phyloP scores from a whole-genome alignment of 176 grass and related monocot species.

The Hyparrhenia diplandra region DNA sequence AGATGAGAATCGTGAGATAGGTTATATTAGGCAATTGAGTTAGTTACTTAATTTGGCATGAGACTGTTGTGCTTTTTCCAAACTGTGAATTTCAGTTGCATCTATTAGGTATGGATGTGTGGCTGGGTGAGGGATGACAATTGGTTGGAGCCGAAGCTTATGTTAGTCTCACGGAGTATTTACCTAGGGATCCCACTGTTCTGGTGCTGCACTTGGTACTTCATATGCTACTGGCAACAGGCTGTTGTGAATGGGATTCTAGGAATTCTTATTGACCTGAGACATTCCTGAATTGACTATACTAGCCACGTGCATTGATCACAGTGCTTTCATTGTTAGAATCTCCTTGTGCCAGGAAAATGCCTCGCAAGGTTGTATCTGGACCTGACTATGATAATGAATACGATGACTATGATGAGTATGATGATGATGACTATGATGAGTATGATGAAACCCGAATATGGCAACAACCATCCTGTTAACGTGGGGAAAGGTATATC shows the following conservation, averaged over 20 bases:
- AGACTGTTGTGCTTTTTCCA: not conserved
- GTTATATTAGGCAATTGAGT: not conserved
- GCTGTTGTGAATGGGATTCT: not conserved
- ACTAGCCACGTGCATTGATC: not conserved
- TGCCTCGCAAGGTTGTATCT: slow-evolving; percentile 79
- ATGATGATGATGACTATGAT: slow-evolving; percentile 58
- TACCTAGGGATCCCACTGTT: not conserved
- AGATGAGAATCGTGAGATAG: not conserved
- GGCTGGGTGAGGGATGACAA: not conserved
- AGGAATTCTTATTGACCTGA: not conserved
- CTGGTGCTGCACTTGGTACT: not conserved
- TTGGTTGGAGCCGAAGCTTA: not conserved
- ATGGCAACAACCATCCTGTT: not conserved
- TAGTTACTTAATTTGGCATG: not conserved
- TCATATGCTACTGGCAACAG: not conserved
- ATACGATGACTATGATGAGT: slow-evolving; percentile 47
- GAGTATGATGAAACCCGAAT: slow-evolving; percentile 39
- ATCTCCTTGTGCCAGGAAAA: slow-evolving; percentile 34
- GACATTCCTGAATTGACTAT: not conserved
- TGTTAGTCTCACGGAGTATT: not conserved
- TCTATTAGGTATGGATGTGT: not conserved
- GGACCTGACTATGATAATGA: slow-evolving; percentile 56
- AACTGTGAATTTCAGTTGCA: not conserved
- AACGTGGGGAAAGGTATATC: slow-evolving; percentile 36
- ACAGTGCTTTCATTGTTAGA: not conserved